These are phyloP conservation scores for Vanrija sp. DNA, from an alignment of 1,284 basidiomycete species.

Conservation along the genomic window DNA sequence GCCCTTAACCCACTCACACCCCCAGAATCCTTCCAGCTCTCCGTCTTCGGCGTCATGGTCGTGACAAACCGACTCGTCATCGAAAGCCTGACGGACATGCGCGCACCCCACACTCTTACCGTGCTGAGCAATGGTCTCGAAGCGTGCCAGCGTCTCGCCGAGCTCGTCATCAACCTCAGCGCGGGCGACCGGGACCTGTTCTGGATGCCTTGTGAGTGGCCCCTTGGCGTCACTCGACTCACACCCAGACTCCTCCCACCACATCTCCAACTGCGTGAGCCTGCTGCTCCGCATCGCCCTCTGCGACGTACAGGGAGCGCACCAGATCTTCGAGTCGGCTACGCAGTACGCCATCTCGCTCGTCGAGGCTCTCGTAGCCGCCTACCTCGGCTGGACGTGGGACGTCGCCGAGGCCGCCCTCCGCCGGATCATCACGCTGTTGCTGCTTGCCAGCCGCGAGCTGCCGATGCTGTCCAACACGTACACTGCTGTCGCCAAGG, in stretches of 20 bases:
- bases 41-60: constrained; percentile 23
- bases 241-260: constrained; percentile 28
- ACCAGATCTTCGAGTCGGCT: background rate
- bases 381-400: constrained; percentile 15
- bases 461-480: constrained; percentile 9
- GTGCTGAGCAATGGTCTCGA: constrained; percentile 12
- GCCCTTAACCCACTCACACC: too few relatives aligned
- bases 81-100: constrained; percentile 7
- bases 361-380: constrained; percentile 3
- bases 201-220: constrained; percentile 35
- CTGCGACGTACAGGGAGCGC: background rate
- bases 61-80: constrained; percentile 24
- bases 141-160: constrained; percentile 13
- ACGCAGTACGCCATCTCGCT: constrained; percentile 4
- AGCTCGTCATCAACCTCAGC: constrained; percentile 16
- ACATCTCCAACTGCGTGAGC: constrained; percentile 29
- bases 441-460: constrained; percentile 18
- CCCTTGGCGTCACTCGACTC: background rate
- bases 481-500: constrained; percentile 13
- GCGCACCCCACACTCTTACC: constrained; percentile 2
- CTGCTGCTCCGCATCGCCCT: constrained; percentile 26
- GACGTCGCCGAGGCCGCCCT: constrained; percentile 32
- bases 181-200: constrained; percentile 17
- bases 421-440: constrained; percentile 23
- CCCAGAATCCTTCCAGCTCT: constrained; percentile 32